Base-by-base conservation (phyloP, 768 basidiomycete genomes). In the Rickenella mellea region DNA sequence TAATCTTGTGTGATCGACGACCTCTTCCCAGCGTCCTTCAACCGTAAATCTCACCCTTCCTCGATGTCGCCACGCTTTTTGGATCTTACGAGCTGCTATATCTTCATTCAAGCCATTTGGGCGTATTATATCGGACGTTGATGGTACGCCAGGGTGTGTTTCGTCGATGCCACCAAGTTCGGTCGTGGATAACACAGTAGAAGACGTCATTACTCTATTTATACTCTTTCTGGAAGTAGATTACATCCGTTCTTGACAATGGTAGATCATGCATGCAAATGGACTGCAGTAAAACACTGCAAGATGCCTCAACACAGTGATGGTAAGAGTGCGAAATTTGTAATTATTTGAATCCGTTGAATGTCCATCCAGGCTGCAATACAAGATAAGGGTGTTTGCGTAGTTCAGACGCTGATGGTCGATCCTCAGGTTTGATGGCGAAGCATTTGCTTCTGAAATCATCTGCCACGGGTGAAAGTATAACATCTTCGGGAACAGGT, bases 371-470 rank as follows among this genome's bases (percentile, higher is more conserved):
- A 36, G 69, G 70, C 45, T 80, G 76, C 45, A 88, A 73, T 51
- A 61, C 64, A 40, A 91, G 74, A 67, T 87, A 96, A 29, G 73
- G 74, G 62, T 96, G 90, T 49, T 70, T 70, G 47, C 83, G 74
- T 44, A 94, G 73, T 54, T 89, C 87, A 27, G 76, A 67, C 26
- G 91, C 84, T 21, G 67, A 76, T 2, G 91, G 85, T 27, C 92
- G 81, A 49, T 87, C 77, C 41, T 84, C 78, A 7, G 91, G 91
- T 55, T 92, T 80, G 89, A 89, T 80, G 3, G 88, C 83, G 56
- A 98, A 91, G 62, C 96, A 97, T 55, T 78, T 80, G 40, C 69
- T 68, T 51, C 94, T 73, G 62, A 99, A 96, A 56, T 94, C 85
- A 48, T 84, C 73, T 8, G 85, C 93, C 38, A 80, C 69, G 20